Evolutionary conservation across 805 yeast species (phyloP).

Genomic region (Candida ortonii): DNA sequence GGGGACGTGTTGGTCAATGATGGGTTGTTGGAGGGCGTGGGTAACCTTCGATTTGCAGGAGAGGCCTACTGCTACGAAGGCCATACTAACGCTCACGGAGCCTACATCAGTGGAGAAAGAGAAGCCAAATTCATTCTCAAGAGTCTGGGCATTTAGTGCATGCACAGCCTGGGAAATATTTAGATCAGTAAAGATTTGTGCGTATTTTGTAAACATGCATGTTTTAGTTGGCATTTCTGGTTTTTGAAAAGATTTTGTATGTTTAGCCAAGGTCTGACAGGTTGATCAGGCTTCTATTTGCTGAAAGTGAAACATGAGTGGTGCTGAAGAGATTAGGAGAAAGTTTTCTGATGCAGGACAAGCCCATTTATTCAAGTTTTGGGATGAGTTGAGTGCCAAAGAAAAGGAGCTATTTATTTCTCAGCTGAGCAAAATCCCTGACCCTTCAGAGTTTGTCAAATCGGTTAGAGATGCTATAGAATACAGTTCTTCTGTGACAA

Average conservation of each 20-base stretch:
- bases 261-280: no score
- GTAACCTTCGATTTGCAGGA: constrained; percentile 49
- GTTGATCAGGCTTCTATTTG: no score
- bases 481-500: constrained; percentile 27
- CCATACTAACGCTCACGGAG: constrained; percentile 56
- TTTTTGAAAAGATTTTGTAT: no score
- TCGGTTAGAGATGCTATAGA: constrained; percentile 47
- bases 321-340: constrained; percentile 11
- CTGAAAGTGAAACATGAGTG: constrained; percentile 8
- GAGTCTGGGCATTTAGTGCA: constrained; percentile 4
- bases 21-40: constrained; percentile 30
- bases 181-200: no score
- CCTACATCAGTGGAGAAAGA: constrained; percentile 47
- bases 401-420: constrained; percentile 37
- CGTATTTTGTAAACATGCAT: no score
- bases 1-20: constrained; percentile 40
- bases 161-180: no score
- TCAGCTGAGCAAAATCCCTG: constrained; percentile 41
- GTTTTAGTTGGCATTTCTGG: no score
- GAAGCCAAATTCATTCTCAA: constrained; percentile 35
- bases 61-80: constrained; percentile 52
- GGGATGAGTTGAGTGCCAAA: constrained; percentile 36
- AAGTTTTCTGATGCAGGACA: constrained; percentile 48
- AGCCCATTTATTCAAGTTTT: constrained; percentile 48
- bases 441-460: constrained; percentile 39